phyloP scores from a whole-genome alignment of 106 monocot genomes.

The Allium fistulosum region DNA sequence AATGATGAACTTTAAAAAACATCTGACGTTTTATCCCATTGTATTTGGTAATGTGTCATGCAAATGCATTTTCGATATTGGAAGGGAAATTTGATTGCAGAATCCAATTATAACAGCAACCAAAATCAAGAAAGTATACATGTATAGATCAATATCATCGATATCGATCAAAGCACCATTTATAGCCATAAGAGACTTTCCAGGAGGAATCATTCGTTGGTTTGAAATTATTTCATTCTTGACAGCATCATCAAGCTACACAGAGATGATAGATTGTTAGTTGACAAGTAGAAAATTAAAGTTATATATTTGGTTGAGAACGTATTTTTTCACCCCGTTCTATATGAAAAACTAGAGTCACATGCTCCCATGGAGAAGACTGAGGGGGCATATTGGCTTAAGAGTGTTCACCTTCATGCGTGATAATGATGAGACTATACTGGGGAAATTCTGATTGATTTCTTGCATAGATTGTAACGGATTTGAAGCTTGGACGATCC shows the following conservation, averaged over 20 bases:
- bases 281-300: neutral
- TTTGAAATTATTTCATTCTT: constrained; percentile 95
- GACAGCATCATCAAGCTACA: constrained; percentile 76
- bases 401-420: constrained; percentile 66
- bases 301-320: neutral
- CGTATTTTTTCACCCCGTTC: too few species aligned
- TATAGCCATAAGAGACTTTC: constrained; percentile 92
- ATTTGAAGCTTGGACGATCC: constrained; percentile 87
- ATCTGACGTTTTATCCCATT: too few species aligned
- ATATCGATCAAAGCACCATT: constrained; percentile 96
- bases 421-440: constrained; percentile 87
- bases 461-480: constrained; percentile 94
- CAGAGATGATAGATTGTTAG: constrained; percentile 5
- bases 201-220: constrained; percentile 95
- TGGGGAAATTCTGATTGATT: constrained; percentile 96
- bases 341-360: too few species aligned
- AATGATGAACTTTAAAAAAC: too few species aligned
- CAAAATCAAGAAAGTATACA: constrained; percentile 24
- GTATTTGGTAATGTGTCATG: too few species aligned
- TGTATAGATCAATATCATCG: constrained; percentile 88
- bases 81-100: too few species aligned
- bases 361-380: too few species aligned
- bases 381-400: neutral
- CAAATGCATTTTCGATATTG: too few species aligned
- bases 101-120: too few species aligned